Base-by-base conservation (phyloP, 345 rosid genomes). In the Salix caprea region DNA sequence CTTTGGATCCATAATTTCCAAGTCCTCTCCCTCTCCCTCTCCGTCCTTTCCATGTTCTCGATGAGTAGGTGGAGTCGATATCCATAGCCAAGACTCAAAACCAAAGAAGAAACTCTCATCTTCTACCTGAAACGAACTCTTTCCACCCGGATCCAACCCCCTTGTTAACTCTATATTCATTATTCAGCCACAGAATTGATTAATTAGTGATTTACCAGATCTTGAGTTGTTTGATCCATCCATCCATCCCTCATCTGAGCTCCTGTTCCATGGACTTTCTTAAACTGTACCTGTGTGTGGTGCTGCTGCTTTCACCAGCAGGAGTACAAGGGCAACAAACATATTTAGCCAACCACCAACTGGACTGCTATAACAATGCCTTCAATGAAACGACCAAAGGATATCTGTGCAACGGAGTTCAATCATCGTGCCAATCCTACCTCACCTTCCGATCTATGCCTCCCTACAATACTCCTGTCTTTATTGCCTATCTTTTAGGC, bases 371-470 rank as follows among this genome's bases (percentile, higher is more conserved):
- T 1, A 1, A 68, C 80, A 6, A 16, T 12, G 7, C 32, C 16
- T 74, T 52, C 83, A 19, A 88, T 78, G 78, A 76, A 78, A 60
- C 72, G 69, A 92, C 97, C 61, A 52, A 65, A 67, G 94, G 97
- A 11, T 88, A 24, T 77, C 9, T 36, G 11, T 91, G 95, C 85
- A 93, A 84, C 75, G 90, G 87, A 56, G 76, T 74, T 11, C 54
- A 11, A 36, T 2, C 67, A 30, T 77, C 92, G 4, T 95, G 99
- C 79, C 89, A 75, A 30, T 87, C 96, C 24, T 93, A 89, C 78
- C 84, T 95, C 66, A 93, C 96, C 81, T 95, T 91, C 90, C 83
- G 96, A 65, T 78, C 98, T 21, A 76, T 72, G 16, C 81, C 86
- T 36, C 74, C 76, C 64, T 90, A 91, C 85, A 36, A 23, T 72